phyloP scores from a whole-genome alignment of 345 rosid genomes.

The Linum tenue region DNA sequence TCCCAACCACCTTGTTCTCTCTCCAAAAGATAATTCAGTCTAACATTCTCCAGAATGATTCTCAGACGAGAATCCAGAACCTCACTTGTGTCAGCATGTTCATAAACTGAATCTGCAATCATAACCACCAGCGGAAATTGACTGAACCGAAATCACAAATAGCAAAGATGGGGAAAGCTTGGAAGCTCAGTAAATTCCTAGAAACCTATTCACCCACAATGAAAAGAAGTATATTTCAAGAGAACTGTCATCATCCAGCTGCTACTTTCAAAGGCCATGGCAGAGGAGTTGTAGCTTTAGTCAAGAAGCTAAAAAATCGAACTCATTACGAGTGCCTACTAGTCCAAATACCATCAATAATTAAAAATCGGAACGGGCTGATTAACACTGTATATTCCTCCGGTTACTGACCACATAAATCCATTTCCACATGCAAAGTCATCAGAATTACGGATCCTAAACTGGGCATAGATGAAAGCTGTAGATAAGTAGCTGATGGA shows the following conservation, averaged over 20 bases:
- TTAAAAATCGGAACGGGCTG: no score
- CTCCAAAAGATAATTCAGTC: slow-evolving; percentile 76
- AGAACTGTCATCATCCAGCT: neutral
- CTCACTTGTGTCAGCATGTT: slow-evolving; percentile 23
- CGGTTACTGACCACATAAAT: no score
- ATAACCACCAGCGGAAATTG: neutral
- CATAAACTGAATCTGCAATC: slow-evolving; percentile 32
- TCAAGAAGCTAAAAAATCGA: neutral
- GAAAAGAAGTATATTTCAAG: neutral
- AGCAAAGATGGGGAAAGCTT: neutral
- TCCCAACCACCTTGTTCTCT: slow-evolving; percentile 87
- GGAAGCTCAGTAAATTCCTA: neutral
- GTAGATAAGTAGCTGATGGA: no score
- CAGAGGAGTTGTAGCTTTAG: neutral
- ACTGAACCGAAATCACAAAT: neutral
- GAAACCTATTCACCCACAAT: neutral
- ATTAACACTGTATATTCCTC: no score
- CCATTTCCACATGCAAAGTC: no score
- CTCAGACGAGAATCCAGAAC: slow-evolving; percentile 54
- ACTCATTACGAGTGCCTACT: neutral
- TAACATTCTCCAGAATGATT: slow-evolving; percentile 67
- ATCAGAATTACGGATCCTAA: no score
- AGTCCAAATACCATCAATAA: no score
- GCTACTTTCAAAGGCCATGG: neutral
- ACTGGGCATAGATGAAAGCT: no score